Evolutionary conservation across 768 basidiomycete genomes (phyloP).

Genomic region (Suillus subaureus): DNA sequence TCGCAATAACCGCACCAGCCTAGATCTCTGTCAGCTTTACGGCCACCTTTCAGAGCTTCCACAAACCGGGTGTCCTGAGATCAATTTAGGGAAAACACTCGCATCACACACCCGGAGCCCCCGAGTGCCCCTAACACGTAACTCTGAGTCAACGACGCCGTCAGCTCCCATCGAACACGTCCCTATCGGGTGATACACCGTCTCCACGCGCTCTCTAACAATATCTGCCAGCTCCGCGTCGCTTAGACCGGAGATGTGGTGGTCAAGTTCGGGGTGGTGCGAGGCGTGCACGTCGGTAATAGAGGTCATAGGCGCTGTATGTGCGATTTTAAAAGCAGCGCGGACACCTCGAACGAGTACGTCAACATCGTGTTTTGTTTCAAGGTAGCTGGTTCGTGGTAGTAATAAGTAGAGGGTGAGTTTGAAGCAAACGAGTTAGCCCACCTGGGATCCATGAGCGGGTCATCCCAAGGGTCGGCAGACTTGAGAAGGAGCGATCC

Average conservation of each 20-base stretch:
- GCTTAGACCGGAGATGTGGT: conserved; percentile 34
- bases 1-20: conserved; percentile 33
- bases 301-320: conserved; percentile 40
- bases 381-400: conserved; percentile 39
- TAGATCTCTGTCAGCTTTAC: conserved; percentile 11
- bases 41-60: neutral
- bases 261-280: conserved; percentile 38
- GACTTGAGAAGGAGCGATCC: conserved; percentile 46
- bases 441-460: conserved; percentile 47
- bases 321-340: conserved; percentile 38
- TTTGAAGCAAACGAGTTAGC: conserved; percentile 24
- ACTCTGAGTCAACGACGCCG: conserved; percentile 41
- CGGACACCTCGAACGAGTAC: conserved; percentile 44
- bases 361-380: conserved; percentile 41
- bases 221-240: conserved; percentile 39
- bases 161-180: conserved; percentile 40
- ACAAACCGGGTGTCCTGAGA: conserved; percentile 49
- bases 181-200: conserved; percentile 47
- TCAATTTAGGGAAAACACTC: conserved; percentile 44
- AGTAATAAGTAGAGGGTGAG: neutral
- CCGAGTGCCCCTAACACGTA: conserved; percentile 45
- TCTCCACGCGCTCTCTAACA: conserved; percentile 38
- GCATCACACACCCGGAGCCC: conserved; percentile 51
- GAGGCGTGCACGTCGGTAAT: conserved; percentile 35
- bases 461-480: conserved; percentile 40